A percentile compares a stretch with the other conserved stretches of the same genome.
Conservation (phyloP, 164 flowering plant species). For the Taxillus chinensis region DNA sequence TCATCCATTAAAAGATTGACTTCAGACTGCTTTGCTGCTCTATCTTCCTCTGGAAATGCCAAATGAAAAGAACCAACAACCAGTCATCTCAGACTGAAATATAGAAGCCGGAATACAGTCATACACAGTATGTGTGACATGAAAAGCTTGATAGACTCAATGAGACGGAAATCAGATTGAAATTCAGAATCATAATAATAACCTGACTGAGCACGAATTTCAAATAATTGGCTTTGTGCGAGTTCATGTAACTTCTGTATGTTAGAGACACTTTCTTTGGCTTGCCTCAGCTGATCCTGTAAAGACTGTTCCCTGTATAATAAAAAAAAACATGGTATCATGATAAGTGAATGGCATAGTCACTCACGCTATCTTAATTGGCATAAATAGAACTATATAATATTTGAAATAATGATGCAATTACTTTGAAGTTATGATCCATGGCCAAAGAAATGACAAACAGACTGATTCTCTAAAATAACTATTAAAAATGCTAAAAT, state of each 20-base stretch:
- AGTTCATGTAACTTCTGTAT: slow-evolving; percentile 93
- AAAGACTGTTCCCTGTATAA: slow-evolving; percentile 57
- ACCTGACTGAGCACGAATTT: slow-evolving; percentile 96
- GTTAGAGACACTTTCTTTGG: slow-evolving; percentile 83
- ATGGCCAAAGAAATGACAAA: not conserved
- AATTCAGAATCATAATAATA: not conserved
- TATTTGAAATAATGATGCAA: not conserved
- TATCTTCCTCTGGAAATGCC: slow-evolving; percentile 70
- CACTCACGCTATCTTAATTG: not conserved
- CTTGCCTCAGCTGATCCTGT: slow-evolving; percentile 92
- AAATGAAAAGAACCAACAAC: not conserved
- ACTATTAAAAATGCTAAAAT: not conserved
- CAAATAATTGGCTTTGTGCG: slow-evolving; percentile 96
- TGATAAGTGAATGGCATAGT: not conserved
- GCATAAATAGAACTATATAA: not conserved
- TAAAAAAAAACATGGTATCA: slow-evolving; percentile 2
- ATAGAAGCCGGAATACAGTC: not conserved
- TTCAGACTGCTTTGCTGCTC: slow-evolving; percentile 93
- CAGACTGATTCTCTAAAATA: not conserved
- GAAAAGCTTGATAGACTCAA: not conserved
- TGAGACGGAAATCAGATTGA: not conserved
- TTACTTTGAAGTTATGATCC: not conserved
- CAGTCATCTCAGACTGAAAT: not conserved
- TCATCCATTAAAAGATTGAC: slow-evolving; percentile 92
- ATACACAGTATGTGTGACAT: not conserved